These are phyloP conservation scores for Chlorociboria aeruginascens DNA, from an alignment of 495 filamentous ascomycete genomes.

Conservation along the genomic window DNA sequence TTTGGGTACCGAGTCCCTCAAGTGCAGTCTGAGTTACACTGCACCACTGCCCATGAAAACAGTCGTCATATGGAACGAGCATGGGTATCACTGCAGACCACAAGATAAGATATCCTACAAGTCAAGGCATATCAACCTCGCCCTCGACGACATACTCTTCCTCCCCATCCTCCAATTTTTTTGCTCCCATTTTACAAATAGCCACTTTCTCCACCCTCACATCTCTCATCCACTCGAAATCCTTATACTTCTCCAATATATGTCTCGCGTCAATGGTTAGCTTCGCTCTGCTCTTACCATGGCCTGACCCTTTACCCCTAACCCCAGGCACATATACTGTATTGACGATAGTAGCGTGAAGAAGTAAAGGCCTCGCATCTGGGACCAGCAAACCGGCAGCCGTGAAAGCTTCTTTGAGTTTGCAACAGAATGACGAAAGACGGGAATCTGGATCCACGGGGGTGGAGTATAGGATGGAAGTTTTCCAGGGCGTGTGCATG, in stretches of 20 bases:
- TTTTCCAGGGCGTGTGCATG: conserved; percentile 30
- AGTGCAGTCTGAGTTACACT: too few relatives aligned
- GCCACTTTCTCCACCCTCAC: conserved; percentile 49
- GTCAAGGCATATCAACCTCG: conserved; percentile 26
- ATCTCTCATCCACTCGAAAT: conserved; percentile 48
- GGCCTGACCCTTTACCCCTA: conserved; percentile 20
- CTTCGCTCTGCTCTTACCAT: conserved; percentile 23
- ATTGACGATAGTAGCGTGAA: conserved; percentile 83
- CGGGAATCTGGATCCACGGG: conserved; percentile 34
- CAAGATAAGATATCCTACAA: not conserved
- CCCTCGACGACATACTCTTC: conserved; percentile 39
- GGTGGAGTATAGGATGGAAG: conserved; percentile 42
- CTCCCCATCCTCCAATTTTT: conserved; percentile 34
- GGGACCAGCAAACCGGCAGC: conserved; percentile 46
- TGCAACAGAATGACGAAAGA: conserved; percentile 51
- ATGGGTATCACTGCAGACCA: too few relatives aligned
- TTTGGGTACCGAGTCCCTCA: too few relatives aligned
- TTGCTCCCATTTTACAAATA: conserved; percentile 72
- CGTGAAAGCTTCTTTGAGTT: conserved; percentile 46
- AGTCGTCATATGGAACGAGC: not conserved
- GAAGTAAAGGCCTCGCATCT: conserved; percentile 53
- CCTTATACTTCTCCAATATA: conserved; percentile 38
- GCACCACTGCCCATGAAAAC: not conserved
- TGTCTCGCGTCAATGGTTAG: conserved; percentile 39
- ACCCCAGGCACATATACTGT: conserved; percentile 60